Conservation (phyloP, 495 filamentous ascomycete genomes). For the Talaromyces ruber region DNA sequence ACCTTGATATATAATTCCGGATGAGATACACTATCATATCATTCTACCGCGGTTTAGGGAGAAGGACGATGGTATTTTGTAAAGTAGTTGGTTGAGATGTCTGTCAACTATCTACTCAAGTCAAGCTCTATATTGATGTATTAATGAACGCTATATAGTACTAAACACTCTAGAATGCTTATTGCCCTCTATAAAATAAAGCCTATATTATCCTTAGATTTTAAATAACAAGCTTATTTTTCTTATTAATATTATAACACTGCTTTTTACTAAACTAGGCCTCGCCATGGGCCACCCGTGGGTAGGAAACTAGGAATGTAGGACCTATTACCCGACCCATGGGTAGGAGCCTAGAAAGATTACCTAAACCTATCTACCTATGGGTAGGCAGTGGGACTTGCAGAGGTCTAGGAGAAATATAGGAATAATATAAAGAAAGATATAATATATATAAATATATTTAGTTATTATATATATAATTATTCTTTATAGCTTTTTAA, state of each 20-base stretch:
- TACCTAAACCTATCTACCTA: no score
- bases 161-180: background rate
- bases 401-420: no score
- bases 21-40: conserved; percentile 1
- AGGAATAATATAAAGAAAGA: no score
- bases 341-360: no score
- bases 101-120: background rate
- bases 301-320: no score
- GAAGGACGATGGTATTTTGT: background rate
- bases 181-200: background rate
- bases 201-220: background rate
- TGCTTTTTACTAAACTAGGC: background rate
- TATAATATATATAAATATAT: no score
- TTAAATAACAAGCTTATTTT: background rate
- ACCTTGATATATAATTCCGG: conserved; percentile 1
- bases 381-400: no score
- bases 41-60: background rate
- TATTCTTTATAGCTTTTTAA: no score
- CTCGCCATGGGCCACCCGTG: no score
- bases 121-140: conserved; percentile 1
- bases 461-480: no score
- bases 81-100: conserved; percentile 2
- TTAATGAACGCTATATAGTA: background rate
- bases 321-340: no score
- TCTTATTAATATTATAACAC: background rate